Conservation (phyloP, 1,284 basidiomycete species). For the Pholiota adiposa region DNA sequence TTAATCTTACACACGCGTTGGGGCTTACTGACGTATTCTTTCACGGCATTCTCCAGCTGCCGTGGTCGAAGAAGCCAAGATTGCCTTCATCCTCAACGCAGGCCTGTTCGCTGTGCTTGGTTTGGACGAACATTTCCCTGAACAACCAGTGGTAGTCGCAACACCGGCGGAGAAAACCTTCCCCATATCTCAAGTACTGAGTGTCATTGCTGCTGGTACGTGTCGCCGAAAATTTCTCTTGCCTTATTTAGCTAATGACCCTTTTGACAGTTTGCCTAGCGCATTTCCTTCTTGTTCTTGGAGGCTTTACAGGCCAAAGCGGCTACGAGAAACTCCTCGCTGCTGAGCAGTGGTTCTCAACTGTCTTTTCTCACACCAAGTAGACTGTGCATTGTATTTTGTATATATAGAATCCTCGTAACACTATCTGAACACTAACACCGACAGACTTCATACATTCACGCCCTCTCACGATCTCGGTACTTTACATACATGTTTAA, state of each 20-base stretch:
- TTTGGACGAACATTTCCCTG: conserved; percentile 20
- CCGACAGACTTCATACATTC: not conserved
- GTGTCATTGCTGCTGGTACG: conserved; percentile 50
- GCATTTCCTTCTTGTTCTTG: conserved; percentile 53
- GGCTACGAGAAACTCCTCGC: conserved; percentile 51
- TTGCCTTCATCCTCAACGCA: conserved; percentile 71
- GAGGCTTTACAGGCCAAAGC: conserved; percentile 52
- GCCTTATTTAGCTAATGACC: not conserved
- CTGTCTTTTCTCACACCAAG: conserved; percentile 15
- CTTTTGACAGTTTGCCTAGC: conserved; percentile 47
- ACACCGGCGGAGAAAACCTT: conserved; percentile 26
- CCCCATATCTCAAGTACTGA: conserved; percentile 43
- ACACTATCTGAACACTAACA: not conserved
- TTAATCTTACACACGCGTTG: not conserved
- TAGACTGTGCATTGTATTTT: not conserved
- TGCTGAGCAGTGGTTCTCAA: conserved; percentile 44
- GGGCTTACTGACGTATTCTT: conserved; percentile 5
- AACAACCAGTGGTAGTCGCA: conserved; percentile 17
- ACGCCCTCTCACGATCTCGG: not conserved
- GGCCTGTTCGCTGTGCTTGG: conserved; percentile 56
- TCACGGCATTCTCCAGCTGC: conserved; percentile 30
- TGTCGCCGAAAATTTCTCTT: conserved; percentile 2
- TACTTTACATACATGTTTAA: not conserved
- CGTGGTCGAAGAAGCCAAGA: conserved; percentile 65
- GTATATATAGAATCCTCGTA: conserved; percentile 5